A percentile compares a stretch with the other conserved stretches of the same genome.
phyloP scores from a whole-genome alignment of 306 rosid genomes.

The Macrotyloma uniflorum region DNA sequence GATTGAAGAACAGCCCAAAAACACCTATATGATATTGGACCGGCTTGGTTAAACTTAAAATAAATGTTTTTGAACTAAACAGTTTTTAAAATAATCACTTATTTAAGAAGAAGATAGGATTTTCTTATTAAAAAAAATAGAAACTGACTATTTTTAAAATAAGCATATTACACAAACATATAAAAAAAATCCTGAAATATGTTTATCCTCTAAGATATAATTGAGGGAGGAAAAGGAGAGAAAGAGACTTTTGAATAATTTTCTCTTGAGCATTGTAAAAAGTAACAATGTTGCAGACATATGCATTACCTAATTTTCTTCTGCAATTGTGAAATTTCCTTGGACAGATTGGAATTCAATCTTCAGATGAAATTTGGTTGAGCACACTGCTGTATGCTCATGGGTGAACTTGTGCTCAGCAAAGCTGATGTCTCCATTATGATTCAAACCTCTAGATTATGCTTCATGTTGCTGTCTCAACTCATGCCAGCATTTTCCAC shows the following conservation, averaged over 20 bases:
- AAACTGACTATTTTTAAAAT: too few species aligned
- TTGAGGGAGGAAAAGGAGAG: background rate
- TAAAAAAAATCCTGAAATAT: too few species aligned
- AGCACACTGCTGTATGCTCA: conserved; percentile 19
- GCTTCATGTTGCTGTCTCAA: conserved; percentile 35
- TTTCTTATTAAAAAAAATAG: too few species aligned
- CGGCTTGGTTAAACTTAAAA: too few species aligned
- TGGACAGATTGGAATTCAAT: conserved; percentile 49
- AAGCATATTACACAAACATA: too few species aligned
- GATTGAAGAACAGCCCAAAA: too few species aligned
- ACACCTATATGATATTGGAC: too few species aligned
- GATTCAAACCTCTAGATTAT: conserved; percentile 13
- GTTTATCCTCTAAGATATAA: too few species aligned
- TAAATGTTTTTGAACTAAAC: too few species aligned
- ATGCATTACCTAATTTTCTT: conserved; percentile 7
- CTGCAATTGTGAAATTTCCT: conserved; percentile 29
- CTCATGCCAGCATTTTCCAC: conserved; percentile 30
- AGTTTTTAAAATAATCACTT: too few species aligned
- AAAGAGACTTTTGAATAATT: background rate
- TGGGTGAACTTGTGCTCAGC: conserved; percentile 33
- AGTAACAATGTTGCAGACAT: background rate
- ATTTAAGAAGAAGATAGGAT: too few species aligned
- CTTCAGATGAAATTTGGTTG: conserved; percentile 36
- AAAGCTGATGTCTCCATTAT: conserved; percentile 36
- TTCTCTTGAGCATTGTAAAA: background rate